Evolutionary conservation across 2,329 filamentous ascomycete species (phyloP), one percentile per base, ranked within the genome.

Genomic region (Phoma sp.): DNA sequence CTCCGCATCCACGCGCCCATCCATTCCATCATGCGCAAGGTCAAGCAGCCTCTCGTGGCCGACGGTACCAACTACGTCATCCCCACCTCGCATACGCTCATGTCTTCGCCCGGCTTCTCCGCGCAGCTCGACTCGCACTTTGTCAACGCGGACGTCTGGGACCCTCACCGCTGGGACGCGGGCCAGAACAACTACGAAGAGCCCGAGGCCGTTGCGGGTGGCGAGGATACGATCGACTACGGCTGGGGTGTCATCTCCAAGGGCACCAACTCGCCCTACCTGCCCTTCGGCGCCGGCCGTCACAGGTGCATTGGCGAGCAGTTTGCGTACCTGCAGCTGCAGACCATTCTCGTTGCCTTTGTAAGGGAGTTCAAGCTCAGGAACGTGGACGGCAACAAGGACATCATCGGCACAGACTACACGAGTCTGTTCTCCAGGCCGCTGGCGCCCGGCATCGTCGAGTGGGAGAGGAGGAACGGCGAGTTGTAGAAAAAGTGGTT

Each of bases 251-350:
- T 96, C 45, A 90, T 97, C 64, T 93, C 87, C 82, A 96, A 97
- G 82, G 94, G 94, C 51, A 88, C 91, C 13, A 86, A 86, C 56
- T 96, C 90, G 47, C 93, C 94, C 0, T 98, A 97, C 75, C 85
- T 98, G 43, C 94, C 94, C 2, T 98, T 98, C 72, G 94, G 94
- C 55, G 94, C 93, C 27, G 94, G 94, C 37, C 84, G 94, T 64
- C 94, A 98, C 78, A 84, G 94, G 63, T 98, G 94, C 78, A 97
- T 98, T 71, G 94, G 94, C 63, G 94, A 98, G 82, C 92, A 96
- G 71, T 98, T 97, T 75, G 94, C 94, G 65, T 96, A 96, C 74
- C 83, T 96, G 54, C 94, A 98, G 79, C 82, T 98, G 60, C 89
- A 93, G 73, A 92, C 91, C 39, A 96, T 98, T 63, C 81, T 88